Conservation (phyloP, 2,329 filamentous ascomycete genomes). For the Ophiocordyceps camponoti-floridani region DNA sequence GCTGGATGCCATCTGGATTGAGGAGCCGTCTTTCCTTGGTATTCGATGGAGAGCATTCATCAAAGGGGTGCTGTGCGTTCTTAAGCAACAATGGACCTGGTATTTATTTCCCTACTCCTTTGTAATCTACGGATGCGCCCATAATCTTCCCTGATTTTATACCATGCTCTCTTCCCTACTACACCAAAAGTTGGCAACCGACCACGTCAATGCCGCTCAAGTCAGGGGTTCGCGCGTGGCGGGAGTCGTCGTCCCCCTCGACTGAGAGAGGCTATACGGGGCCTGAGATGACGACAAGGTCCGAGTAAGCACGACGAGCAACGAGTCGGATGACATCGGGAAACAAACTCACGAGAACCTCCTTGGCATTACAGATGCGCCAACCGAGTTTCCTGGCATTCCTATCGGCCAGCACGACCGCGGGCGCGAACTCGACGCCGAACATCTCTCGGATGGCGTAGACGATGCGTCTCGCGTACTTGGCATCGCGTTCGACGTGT, state of each 20-base stretch:
- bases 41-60: too few species aligned
- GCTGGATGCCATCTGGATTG: too few species aligned
- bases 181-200: too few species aligned
- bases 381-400: constrained; percentile 81
- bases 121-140: too few species aligned
- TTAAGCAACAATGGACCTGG: too few species aligned
- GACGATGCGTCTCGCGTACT: constrained; percentile 77
- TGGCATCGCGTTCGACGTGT: constrained; percentile 69
- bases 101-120: too few species aligned
- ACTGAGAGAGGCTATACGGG: constrained; percentile 53
- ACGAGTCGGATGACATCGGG: background rate
- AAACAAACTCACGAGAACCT: constrained; percentile 51
- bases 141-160: too few species aligned
- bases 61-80: too few species aligned
- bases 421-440: constrained; percentile 84
- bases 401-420: constrained; percentile 82
- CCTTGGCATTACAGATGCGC: constrained; percentile 90
- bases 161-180: too few species aligned
- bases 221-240: constrained; percentile 16
- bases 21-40: too few species aligned
- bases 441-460: constrained; percentile 96
- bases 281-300: constrained; percentile 25
- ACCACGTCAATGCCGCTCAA: too few species aligned
- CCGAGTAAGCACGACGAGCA: background rate
- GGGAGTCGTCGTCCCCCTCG: constrained; percentile 44